Evolutionary conservation across 345 rosid species (phyloP).

Genomic region (Microthlaspi erraticum): DNA sequence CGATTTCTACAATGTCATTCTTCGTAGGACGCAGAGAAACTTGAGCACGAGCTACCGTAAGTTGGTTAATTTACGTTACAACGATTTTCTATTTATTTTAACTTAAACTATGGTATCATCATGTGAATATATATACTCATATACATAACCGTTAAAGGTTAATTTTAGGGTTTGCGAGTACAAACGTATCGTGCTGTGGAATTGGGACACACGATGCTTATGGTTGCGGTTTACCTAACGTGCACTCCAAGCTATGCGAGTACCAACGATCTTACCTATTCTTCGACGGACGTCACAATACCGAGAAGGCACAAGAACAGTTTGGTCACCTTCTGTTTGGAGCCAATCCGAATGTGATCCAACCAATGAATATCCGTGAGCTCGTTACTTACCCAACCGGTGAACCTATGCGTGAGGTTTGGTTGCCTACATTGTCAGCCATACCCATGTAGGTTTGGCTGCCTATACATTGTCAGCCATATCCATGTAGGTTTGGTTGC

Average conservation of each 20-base stretch:
- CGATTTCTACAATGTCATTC: constrained; percentile 38
- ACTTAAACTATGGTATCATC: too few species aligned
- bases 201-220: constrained; percentile 32
- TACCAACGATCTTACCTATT: constrained; percentile 41
- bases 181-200: constrained; percentile 27
- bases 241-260: constrained; percentile 13
- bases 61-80: not conserved
- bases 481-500: too few species aligned
- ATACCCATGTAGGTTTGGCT: too few species aligned
- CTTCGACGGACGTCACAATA: not conserved
- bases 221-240: constrained; percentile 31
- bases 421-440: constrained; percentile 1
- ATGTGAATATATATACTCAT: constrained; percentile 7
- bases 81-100: not conserved
- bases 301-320: constrained; percentile 36
- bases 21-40: constrained; percentile 14
- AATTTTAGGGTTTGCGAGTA: not conserved
- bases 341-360: constrained; percentile 34
- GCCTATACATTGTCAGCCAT: too few species aligned
- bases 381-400: constrained; percentile 28
- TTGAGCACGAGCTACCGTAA: constrained; percentile 14
- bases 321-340: constrained; percentile 36
- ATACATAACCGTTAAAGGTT: not conserved
- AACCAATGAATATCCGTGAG: constrained; percentile 42
- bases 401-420: constrained; percentile 34